Percentiles rank a stretch among this genome's conserved stretches.
phyloP scores from a whole-genome alignment of 2,329 filamentous ascomycete genomes.

The Fusarium sp. region DNA sequence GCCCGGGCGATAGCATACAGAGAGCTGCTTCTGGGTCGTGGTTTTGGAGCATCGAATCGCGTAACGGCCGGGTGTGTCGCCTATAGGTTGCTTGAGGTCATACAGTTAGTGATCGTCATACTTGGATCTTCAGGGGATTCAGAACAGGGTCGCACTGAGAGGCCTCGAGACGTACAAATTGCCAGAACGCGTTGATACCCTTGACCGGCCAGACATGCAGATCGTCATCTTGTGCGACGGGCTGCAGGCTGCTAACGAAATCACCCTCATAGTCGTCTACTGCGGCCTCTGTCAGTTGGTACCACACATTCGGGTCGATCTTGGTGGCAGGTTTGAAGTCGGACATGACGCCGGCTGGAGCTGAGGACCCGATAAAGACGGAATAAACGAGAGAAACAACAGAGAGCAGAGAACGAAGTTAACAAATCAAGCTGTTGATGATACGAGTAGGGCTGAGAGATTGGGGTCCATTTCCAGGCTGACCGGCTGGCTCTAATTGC shows the following conservation, averaged over 20 bases:
- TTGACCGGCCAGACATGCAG: slow-evolving; percentile 38
- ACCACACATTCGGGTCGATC: slow-evolving; percentile 52
- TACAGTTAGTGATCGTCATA: background rate
- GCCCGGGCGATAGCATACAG: slow-evolving; percentile 41
- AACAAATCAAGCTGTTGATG: background rate
- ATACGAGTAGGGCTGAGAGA: background rate
- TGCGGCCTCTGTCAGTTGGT: slow-evolving; percentile 50
- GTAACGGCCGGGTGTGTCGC: slow-evolving; percentile 45
- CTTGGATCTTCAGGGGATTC: background rate
- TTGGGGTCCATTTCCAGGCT: background rate
- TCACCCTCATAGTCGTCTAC: slow-evolving; percentile 45
- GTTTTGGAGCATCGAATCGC: slow-evolving; percentile 46
- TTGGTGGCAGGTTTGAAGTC: slow-evolving; percentile 34
- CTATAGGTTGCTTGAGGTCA: slow-evolving; percentile 43
- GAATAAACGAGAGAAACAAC: background rate
- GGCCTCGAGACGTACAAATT: slow-evolving; percentile 13
- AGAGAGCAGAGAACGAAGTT: background rate
- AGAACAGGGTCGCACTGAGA: accelerated
- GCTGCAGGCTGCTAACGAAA: slow-evolving; percentile 41
- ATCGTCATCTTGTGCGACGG: slow-evolving; percentile 16
- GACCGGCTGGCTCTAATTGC: background rate
- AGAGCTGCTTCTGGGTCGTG: slow-evolving; percentile 46
- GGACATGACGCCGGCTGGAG: slow-evolving; percentile 8
- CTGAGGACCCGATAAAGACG: background rate
- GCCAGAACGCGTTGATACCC: slow-evolving; percentile 17